Evolutionary conservation across 2,329 filamentous ascomycete species (phyloP), one percentile per base, ranked within the genome.

Genomic region (Tolypocladium cylindrosporum): DNA sequence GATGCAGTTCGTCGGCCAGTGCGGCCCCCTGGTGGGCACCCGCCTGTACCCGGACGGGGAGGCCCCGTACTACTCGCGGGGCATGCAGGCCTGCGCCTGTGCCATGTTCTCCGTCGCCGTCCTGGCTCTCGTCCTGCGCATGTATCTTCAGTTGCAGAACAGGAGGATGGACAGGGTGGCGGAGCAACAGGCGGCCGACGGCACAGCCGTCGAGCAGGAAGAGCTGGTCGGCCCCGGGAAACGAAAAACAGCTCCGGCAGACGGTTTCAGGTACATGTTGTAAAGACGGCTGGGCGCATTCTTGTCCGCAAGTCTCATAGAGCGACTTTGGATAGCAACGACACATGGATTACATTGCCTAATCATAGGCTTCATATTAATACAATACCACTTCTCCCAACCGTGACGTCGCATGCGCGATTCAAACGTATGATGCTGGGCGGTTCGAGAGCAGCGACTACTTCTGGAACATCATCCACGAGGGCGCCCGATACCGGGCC

Each of bases 1-100:
- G 39, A 71, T 97, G 67, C 92, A 96, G 71, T 67, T 91, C 41
- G 79, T 96, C 16, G 92, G 90, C 1, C 90, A 95, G 73, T 87
- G 86, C 62, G 90, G 90, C 0, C 90, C 90, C 2, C 72, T 89
- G 4, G 73, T 89, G n/a, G 86, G 86, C 19, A 87, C 84, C 8
- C 75, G 84, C 51, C 71, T 89, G 55, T 89, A 88, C 64, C 87
- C 86, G 0, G 74, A 79, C 56, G 61, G 67, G 13, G 81, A 88
- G 60, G 79, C 74, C 11, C 85, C 86, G 1, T 86, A 79, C 67
- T 89, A 87, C 66, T 74, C 81, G 3, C 72, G 65, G 1, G 86
- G 87, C 2, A 89, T 89, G 84, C 73, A 72, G 37, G 74, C 79
- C 1, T 89, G 86, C 64, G 82, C 84, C 0, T 74, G 69, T 11